Evolutionary conservation across 805 yeast species (phyloP), one percentile per base, ranked within the genome.

Genomic region (Osmozyma mogii): DNA sequence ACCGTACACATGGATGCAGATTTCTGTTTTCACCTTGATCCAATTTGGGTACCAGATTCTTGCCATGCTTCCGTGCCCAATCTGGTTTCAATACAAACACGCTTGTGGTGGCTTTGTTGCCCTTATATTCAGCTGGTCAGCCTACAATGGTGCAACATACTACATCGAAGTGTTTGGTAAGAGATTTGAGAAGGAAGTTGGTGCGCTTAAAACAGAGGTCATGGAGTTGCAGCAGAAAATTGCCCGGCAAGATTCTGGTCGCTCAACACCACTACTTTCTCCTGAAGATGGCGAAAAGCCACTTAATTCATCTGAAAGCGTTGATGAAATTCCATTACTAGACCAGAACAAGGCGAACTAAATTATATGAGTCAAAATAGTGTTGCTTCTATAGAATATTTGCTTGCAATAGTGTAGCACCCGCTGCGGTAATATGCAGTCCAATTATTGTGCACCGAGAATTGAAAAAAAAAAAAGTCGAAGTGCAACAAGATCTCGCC

Each of bases 121-220:
- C 2, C 65, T 70, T 29, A 84, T 89, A n/a, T 87, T 88, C 43
- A 52, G 77, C 26, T 69, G 74, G 52, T 94, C 97, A 2, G 67
- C 87, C 24, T 85, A 80, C 52, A 88, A 92, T 42, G 98, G 98
- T 17, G 98, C 97, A 2, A 84, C 95, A 1, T 89, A 84, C 51
- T 89, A 89, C 52, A 69, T 92, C 33, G 97, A 89, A 46, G 79
- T 80, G 29, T 92, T 87, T 56, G 97, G 97, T 13, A 81, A 78
- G 50, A 72, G 88, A 40, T 78, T 87, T 47, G 94, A 87, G 47
- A 84, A 80, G 45, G 96, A 92, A 52, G 87, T 89, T 15, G 56
- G 63, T 15, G 72, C 73, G 44, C 61, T 89, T 46, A 81, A 76
- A 52, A 52, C 54, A 10, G 96, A 88, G 48, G 70, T 89, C n/a